Base-by-base conservation (phyloP, 2,329 filamentous ascomycete species). In the Ustulina deusta region DNA sequence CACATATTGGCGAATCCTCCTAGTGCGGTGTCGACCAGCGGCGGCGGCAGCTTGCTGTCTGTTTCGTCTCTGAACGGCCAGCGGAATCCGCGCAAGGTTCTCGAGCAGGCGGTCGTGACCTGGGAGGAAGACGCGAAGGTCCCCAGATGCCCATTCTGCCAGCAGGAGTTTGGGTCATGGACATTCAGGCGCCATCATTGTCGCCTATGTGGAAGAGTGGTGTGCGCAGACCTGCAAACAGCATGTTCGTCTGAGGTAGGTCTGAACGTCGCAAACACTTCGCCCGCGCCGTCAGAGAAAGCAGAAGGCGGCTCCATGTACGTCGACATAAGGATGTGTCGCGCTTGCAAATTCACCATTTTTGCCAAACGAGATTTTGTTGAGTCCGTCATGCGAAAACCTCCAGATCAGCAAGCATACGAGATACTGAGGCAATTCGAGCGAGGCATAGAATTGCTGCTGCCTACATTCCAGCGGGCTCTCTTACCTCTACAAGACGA, bases 141-240 rank as follows among this genome's bases (percentile, higher is more conserved):
- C 6, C 70, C 85, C 1, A 90, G 90, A 71, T 99, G 96, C 77
- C 96, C 96, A 0, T 97, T 97, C 76, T 99, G 96, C 75, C 93
- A 97, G 76, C 96, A 99, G 75, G 93, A 97, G 64, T 99, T 99
- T 79, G 91, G 93, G 0, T 91, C 90, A 15, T 98, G 97, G 87
- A 92, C 93, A 1, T 97, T 98, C 76, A 89, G 96, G 74, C 86
- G 96, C 72, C 96, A 98, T 79, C 96, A 99, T 79, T 99, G 96
- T 80, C 89, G 96, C 62, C 91, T 97, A 80, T 99, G 96, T 75
- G 96, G 96, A 3, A 89, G 91, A 49, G 94, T 99, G 0, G 93
- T 99, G 0, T 99, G 96, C 77, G 93, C 93, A 13, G 96, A 99
- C 79, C 88, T 88, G 0, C 86, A 88, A 65, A 99, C 96, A 0